Base-by-base conservation (phyloP, 108 stramenopile genomes). In the Cyclostephanos tholiformis region DNA sequence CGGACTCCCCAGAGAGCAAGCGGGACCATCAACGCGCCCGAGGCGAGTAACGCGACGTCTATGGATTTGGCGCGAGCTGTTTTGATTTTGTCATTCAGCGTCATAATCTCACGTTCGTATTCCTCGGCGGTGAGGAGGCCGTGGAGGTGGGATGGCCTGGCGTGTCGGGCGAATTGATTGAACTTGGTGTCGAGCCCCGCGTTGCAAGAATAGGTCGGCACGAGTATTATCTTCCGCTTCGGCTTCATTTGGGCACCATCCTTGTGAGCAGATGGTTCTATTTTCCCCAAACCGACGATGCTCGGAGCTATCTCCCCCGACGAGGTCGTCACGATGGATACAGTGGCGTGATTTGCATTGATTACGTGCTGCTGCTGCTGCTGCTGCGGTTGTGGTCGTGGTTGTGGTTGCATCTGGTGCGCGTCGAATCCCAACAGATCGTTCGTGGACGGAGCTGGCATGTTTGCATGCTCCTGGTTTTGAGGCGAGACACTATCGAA, bases 1-100 rank as follows among this genome's bases (percentile, higher is more conserved):
- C 91, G 82, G 19, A 83, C 78, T 23, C 89, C 91, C 91, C 89
- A 92, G 10, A 92, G 1, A 11, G 82, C 87, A 72, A 92, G 62
- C 17, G 91, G 91, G 8, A 92, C 64, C 55, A 92, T 26, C 6
- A 89, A 52, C 19, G 80, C 77, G 16, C 89, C 91, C n/a, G 89
- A 73, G 9, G 58, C 85, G 30, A 92, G 59, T 30, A 89, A 67
- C 10, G 68, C 78, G 4, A 55, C 63, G 62, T 92, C 91, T 9
- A 88, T 32, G 17, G 22, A 52, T 36, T 74, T 85, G 66, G 81
- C 59, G 11, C 91, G 82, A 38, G 85, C 70, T 13, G 65, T 76
- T 35, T 85, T 78, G 16, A 89, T 69, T 39, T 56, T 78, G 26
- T 85, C 77, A 68, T 92, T 92, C 13, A 92, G 6, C 12, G 52